phyloP scores from a whole-genome alignment of 179 eudicot genomes.

The Vitellaria paradoxa region DNA sequence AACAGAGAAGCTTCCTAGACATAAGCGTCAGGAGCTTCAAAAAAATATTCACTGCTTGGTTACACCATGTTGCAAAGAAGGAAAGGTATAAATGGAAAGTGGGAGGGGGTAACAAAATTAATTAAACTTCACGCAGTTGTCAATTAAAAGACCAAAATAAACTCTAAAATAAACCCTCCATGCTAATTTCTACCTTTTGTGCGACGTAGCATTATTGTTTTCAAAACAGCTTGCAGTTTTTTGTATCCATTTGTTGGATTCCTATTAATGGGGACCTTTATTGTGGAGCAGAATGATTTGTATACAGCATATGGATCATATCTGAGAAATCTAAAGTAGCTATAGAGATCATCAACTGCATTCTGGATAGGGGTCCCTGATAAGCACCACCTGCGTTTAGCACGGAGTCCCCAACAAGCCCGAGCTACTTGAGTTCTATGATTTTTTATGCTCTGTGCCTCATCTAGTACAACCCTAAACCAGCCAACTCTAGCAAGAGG shows the following conservation, averaged over 20 bases:
- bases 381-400: slow-evolving; percentile 98
- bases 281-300: slow-evolving; percentile 57
- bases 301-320: slow-evolving; percentile 82
- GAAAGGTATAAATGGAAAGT: background rate
- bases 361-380: slow-evolving; percentile 99
- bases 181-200: slow-evolving; percentile 66
- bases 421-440: slow-evolving; percentile 84
- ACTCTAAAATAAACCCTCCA: background rate
- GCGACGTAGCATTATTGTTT: slow-evolving; percentile 94
- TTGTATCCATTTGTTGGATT: slow-evolving; percentile 68
- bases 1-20: too few species aligned
- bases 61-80: background rate
- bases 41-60: too few species aligned
- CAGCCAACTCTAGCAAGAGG: slow-evolving; percentile 90
- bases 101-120: background rate
- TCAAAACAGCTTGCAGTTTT: slow-evolving; percentile 89
- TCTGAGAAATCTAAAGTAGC: slow-evolving; percentile 94
- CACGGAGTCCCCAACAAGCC: slow-evolving; percentile 99
- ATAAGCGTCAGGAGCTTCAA: too few species aligned
- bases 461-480: slow-evolving; percentile 98
- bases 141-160: background rate
- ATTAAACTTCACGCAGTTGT: background rate
- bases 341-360: slow-evolving; percentile 94
- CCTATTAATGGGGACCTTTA: slow-evolving; percentile 70
- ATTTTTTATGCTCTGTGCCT: slow-evolving; percentile 98